These are phyloP conservation scores for Trichoderma sp. DNA, from an alignment of 2,329 filamentous ascomycete species.

Conservation along the genomic window DNA sequence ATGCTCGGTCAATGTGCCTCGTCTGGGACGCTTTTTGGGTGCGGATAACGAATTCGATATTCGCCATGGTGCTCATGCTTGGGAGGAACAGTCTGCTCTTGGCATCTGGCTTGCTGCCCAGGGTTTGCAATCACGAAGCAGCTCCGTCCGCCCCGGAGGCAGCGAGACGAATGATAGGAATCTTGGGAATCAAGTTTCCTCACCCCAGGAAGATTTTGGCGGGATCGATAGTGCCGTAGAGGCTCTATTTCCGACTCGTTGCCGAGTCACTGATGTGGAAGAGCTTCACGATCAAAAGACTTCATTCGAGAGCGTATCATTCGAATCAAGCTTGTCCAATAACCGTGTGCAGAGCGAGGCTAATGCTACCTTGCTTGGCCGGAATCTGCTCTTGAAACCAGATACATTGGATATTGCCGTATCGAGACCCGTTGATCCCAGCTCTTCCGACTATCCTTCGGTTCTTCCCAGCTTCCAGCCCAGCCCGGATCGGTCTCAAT, in stretches of 20 bases:
- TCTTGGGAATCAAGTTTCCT: neutral
- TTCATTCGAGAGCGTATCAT: neutral
- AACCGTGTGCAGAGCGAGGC: neutral
- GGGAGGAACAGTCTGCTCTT: constrained; percentile 39
- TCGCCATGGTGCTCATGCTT: constrained; percentile 33
- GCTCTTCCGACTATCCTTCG: constrained; percentile 40
- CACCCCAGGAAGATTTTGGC: constrained; percentile 13
- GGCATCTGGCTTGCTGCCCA: constrained; percentile 42
- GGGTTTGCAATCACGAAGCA: constrained; percentile 33
- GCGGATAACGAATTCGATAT: constrained; percentile 34
- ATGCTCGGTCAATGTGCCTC: constrained; percentile 12
- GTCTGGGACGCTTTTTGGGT: constrained; percentile 25
- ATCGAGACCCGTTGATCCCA: constrained; percentile 10
- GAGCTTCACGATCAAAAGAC: neutral
- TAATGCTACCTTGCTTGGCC: neutral
- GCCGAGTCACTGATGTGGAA: neutral
- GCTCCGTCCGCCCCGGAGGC: constrained; percentile 26
- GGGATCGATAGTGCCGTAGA: constrained; percentile 24
- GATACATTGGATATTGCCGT: neutral
- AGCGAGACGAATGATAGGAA: neutral
- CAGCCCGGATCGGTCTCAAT: constrained; percentile 33
- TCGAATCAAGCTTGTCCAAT: neutral
- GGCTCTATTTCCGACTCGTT: neutral
- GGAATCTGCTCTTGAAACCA: neutral
- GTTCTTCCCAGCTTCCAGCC: constrained; percentile 37